Conservation (phyloP, 75 land plant genomes). For the Cryptomeria japonica region DNA sequence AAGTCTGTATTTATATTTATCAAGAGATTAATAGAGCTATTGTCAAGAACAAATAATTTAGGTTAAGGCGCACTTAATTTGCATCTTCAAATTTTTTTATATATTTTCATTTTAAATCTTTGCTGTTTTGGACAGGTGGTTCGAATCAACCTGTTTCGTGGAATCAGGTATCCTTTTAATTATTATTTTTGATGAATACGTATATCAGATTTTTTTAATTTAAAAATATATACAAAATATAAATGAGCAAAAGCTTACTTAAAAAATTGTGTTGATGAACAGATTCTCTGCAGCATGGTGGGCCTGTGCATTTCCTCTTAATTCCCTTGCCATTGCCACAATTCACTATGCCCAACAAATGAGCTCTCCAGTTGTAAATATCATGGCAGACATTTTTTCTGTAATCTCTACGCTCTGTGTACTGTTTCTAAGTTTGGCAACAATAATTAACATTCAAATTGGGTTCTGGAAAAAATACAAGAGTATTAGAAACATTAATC, state of each 20-base stretch:
- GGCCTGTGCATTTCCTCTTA: background rate
- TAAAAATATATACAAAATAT: no score
- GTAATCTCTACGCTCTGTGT: background rate
- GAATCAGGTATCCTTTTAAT: background rate
- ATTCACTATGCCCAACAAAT: background rate
- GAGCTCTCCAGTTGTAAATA: background rate
- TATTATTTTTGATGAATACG: no score
- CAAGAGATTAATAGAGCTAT: no score
- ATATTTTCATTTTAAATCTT: background rate
- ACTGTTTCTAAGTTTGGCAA: background rate
- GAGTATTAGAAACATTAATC: no score
- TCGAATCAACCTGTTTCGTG: constrained; percentile 4
- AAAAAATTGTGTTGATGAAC: background rate
- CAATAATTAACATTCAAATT: background rate
- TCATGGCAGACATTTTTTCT: background rate
- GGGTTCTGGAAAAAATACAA: background rate
- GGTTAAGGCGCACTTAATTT: no score
- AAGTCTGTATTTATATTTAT: no score
- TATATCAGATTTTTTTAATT: no score
- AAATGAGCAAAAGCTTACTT: no score
- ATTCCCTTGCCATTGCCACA: background rate
- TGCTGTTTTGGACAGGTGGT: background rate
- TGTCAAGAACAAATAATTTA: no score
- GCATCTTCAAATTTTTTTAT: no score
- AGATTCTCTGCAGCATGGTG: constrained; percentile 9